phyloP scores from a whole-genome alignment of 169 alveolate species.

The Plasmodium yoelii region DNA sequence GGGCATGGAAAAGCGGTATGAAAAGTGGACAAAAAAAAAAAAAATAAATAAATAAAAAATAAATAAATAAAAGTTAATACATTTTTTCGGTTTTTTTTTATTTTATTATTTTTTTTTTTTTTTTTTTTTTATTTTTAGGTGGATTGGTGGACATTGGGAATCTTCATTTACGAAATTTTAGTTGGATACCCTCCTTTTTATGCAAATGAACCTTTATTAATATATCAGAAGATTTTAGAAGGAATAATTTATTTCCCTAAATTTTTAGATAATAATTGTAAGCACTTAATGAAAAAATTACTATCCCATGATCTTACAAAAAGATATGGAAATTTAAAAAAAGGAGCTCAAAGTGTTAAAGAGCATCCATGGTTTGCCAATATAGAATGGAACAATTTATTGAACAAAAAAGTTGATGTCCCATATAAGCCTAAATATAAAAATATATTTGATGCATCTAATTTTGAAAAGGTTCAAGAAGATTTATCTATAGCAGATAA shows the following conservation, averaged over 20 bases:
- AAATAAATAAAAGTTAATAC: too few species aligned
- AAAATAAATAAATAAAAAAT: too few species aligned
- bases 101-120: too few species aligned
- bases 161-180: slow-evolving; percentile 97
- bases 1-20: slow-evolving; percentile 96
- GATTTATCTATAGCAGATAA: slow-evolving; percentile 62
- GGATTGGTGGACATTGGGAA: slow-evolving; percentile 99
- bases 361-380: slow-evolving; percentile 91
- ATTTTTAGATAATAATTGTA: slow-evolving; percentile 91
- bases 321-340: slow-evolving; percentile 95
- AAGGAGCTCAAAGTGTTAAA: slow-evolving; percentile 95
- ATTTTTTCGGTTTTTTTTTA: too few species aligned
- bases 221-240: slow-evolving; percentile 96
- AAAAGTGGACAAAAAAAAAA: too few species aligned
- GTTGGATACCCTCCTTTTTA: slow-evolving; percentile 98
- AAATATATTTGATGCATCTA: slow-evolving; percentile 80
- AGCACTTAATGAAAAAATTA: slow-evolving; percentile 93
- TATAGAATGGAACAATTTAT: slow-evolving; percentile 87
- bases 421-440: slow-evolving; percentile 89
- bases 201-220: slow-evolving; percentile 98
- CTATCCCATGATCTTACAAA: slow-evolving; percentile 94
- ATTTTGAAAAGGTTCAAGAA: slow-evolving; percentile 76
- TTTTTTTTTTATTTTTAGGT: slow-evolving; percentile 26
- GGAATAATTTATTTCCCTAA: slow-evolving; percentile 96
- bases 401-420: slow-evolving; percentile 85